phyloP scores from a whole-genome alignment of 164 flowering plant species.

The Akebia trifoliata region DNA sequence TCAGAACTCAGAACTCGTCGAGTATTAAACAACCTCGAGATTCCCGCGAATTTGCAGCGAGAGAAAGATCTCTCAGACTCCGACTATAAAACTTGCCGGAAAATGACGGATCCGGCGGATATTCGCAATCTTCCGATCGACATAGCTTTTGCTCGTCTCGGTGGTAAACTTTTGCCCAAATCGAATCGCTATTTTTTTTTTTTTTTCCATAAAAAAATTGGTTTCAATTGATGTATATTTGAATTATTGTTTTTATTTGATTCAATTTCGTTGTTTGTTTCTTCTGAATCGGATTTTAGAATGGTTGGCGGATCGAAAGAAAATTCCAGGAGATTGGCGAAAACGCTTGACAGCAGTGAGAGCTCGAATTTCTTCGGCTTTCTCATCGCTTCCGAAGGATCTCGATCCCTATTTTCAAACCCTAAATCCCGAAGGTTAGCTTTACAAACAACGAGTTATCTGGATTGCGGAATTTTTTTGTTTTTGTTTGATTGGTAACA shows the following conservation, averaged over 20 bases:
- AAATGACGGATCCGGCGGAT: conserved; percentile 56
- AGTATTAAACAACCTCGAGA: no score
- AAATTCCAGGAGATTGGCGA: conserved; percentile 81
- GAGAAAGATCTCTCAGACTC: no score
- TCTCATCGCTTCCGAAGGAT: conserved; percentile 72
- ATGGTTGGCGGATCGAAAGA: conserved; percentile 95
- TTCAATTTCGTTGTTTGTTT: conserved; percentile 1
- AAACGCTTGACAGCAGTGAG: conserved; percentile 57
- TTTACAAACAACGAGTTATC: no score
- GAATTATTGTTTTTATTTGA: background rate
- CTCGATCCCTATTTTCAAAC: conserved; percentile 74
- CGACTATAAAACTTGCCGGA: background rate
- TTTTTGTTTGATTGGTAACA: no score
- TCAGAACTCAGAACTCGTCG: no score
- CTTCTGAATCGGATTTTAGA: conserved; percentile 36
- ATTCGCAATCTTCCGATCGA: conserved; percentile 85
- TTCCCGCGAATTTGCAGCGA: no score
- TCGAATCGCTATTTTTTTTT: background rate
- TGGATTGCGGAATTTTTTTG: no score
- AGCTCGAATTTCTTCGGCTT: conserved; percentile 54
- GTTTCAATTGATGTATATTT: background rate
- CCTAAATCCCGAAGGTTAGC: conserved; percentile 71
- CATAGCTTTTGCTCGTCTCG: conserved; percentile 84
- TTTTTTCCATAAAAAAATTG: background rate
- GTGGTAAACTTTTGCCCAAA: conserved; percentile 41